phyloP scores from a whole-genome alignment of 2,329 filamentous ascomycete species.

The Fusarium marasasianum region DNA sequence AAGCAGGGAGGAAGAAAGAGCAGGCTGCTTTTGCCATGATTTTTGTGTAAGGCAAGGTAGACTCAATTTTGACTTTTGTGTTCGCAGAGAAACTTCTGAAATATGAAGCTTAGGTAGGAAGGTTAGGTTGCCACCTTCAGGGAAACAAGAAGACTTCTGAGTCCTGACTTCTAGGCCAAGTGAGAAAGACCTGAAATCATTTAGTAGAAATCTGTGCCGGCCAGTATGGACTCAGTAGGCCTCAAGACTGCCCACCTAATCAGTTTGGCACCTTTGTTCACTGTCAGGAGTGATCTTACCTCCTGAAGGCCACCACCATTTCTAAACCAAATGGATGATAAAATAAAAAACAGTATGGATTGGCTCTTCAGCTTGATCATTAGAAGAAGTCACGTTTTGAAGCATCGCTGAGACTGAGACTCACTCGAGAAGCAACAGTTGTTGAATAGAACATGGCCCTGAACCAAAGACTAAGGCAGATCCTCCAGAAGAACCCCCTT shows the following conservation, averaged over 20 bases:
- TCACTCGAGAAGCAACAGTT: neutral
- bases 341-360: neutral
- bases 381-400: neutral
- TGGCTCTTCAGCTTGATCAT: neutral
- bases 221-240: too few species aligned
- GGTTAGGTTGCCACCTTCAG: neutral
- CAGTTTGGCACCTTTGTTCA: neutral
- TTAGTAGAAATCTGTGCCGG: neutral
- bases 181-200: neutral
- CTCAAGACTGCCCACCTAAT: neutral
- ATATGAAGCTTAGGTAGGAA: neutral
- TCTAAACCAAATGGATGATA: neutral
- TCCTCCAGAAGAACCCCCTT: neutral
- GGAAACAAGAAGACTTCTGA: neutral
- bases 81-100: neutral
- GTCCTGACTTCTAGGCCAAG: neutral
- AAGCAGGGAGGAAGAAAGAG: neutral
- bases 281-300: neutral
- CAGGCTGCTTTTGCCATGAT: neutral
- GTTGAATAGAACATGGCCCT: neutral
- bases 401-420: neutral
- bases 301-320: neutral
- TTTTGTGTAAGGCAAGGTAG: too few species aligned
- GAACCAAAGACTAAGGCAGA: neutral
- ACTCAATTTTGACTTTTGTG: neutral